Percentiles rank a stretch among this genome's conserved stretches.
These are phyloP conservation scores for Globisporangium spinosum DNA, from an alignment of 352 stramenopile genomes.

Conservation along the genomic window DNA sequence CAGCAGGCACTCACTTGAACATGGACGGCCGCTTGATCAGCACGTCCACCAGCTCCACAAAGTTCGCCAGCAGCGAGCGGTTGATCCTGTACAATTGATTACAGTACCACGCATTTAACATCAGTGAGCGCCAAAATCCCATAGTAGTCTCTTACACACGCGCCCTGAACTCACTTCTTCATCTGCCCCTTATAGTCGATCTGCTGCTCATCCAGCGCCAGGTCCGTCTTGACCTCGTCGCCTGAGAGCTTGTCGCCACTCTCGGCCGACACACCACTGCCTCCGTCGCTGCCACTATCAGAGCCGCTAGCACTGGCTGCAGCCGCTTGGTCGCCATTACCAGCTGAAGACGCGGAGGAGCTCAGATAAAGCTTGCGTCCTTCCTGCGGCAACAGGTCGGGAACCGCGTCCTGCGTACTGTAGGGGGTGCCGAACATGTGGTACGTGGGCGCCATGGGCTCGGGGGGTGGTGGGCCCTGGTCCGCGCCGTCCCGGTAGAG, in stretches of 20 bases:
- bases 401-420: conserved; percentile 78
- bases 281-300: not conserved
- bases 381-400: conserved; percentile 59
- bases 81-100: conserved; percentile 46
- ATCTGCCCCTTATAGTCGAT: conserved; percentile 78
- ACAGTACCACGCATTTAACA: not conserved
- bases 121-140: not conserved
- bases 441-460: conserved; percentile 75
- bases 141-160: not conserved
- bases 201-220: conserved; percentile 1
- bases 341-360: not conserved
- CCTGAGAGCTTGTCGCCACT: conserved; percentile 19
- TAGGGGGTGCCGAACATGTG: conserved; percentile 86
- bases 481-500: conserved; percentile 60
- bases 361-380: conserved; percentile 61
- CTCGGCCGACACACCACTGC: not conserved
- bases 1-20: conserved; percentile 65
- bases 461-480: conserved; percentile 48
- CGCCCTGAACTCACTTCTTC: conserved; percentile 49
- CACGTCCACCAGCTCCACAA: conserved; percentile 79
- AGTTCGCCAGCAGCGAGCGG: conserved; percentile 79
- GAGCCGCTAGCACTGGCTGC: not conserved
- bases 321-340: not conserved
- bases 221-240: conserved; percentile 1
- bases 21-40: conserved; percentile 72